These are phyloP conservation scores for Colletotrichum lini DNA, from an alignment of 2,329 filamentous ascomycete species.

Conservation along the genomic window DNA sequence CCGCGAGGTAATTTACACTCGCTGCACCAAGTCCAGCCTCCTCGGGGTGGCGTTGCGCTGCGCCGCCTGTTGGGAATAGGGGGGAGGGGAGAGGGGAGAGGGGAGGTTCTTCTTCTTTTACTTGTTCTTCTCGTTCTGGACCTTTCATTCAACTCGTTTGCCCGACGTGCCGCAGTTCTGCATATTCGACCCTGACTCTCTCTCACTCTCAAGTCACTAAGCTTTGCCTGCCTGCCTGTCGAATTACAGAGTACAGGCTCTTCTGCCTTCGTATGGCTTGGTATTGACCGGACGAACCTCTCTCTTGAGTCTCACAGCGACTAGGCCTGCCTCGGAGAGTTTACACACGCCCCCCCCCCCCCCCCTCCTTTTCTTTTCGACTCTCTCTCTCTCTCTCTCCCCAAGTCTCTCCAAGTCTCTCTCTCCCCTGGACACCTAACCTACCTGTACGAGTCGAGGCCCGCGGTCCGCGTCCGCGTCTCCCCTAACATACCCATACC, in stretches of 20 bases:
- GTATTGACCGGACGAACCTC: conserved; percentile 4
- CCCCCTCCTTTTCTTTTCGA: conserved; percentile 7
- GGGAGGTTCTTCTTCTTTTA: no score
- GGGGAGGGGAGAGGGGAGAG: background rate
- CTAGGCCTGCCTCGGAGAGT: conserved; percentile 6
- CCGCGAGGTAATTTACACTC: conserved; percentile 14
- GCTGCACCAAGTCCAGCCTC: conserved; percentile 19
- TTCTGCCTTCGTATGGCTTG: background rate
- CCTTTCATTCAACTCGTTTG: background rate
- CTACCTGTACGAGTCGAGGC: conserved; percentile 22
- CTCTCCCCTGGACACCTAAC: conserved; percentile 22
- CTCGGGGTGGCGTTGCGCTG: conserved; percentile 13
- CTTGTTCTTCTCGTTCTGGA: conserved; percentile 18
- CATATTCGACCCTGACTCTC: background rate
- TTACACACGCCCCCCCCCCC: conserved; percentile 15
- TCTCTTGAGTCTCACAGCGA: background rate
- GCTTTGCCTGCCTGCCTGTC: no score
- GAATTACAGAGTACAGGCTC: background rate
- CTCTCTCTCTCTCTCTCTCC: background rate
- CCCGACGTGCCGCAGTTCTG: conserved; percentile 16
- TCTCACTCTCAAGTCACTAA: background rate
- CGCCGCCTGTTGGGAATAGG: conserved; percentile 30
- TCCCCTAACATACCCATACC: conserved; percentile 39
- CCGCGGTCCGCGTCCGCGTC: conserved; percentile 26
- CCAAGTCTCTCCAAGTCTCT: background rate